Evolutionary conservation across 495 filamentous ascomycete species (phyloP), one percentile per base, ranked within the genome.

Genomic region (Aspergillus ostianus): DNA sequence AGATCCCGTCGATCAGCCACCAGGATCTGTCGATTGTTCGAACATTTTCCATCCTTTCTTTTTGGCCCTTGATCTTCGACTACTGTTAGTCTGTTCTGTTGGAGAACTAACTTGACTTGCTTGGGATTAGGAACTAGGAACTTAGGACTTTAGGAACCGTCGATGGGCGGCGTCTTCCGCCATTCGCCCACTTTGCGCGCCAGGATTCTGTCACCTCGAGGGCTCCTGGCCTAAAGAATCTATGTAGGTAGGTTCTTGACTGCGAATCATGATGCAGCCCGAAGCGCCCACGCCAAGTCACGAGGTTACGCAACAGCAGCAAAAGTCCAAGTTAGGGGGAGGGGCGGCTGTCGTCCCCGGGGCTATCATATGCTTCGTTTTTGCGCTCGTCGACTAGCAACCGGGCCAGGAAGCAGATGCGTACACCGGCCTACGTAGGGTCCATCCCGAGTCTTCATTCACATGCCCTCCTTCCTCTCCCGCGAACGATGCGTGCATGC

Each of bases 1-100:
- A 67, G 75, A 77, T 77, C 75, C 65, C 59, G 74, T 73, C 73
- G 75, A 77, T 77, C 75, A 64, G n/a, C 50, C 64, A 60, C 69
- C 60, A 61, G 72, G 70, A 75, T 73, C 69, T 68, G 63, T 69
- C 64, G 55, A 58, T 63, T 56, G 41, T 55, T 53, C 47, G 23
- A 45, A 49, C 53, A 68, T 64, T 70, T 64, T 53, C 60, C 27
- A 17, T 60, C 46, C 36, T 53, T 60, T 68, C 36, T 17, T 44
- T 7, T 12, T 7, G 30, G 6, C 30, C 15, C 52, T 45, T 46
- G 45, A 13, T 54, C 45, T 54, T 54, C 32, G 44, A 36, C 45
- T 27, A 17, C 52, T 17, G 30, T 23, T 44, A 23, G 17, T 26
- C 52, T 23, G 32, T 23, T n/a, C n/a, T n/a, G n/a, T n/a, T n/a